Conservation (phyloP, 1,284 basidiomycete species). For the Boletus smithii region DNA sequence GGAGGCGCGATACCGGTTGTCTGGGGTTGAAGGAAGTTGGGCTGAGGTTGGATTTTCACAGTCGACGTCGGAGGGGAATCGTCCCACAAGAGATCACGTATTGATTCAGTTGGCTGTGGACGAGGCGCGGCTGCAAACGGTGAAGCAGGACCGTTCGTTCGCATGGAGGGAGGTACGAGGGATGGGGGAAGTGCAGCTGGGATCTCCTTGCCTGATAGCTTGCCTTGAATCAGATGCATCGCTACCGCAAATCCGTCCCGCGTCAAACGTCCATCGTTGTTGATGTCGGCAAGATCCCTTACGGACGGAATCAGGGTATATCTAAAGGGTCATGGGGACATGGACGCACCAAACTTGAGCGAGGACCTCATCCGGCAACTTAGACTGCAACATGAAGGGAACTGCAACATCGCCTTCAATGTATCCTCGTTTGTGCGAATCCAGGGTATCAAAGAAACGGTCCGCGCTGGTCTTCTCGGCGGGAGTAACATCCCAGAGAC, state of each 20-base stretch:
- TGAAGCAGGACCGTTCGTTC: conserved; percentile 36
- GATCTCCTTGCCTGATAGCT: conserved; percentile 80
- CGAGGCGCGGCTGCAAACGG: conserved; percentile 36
- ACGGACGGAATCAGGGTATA: conserved; percentile 11
- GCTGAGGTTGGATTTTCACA: conserved; percentile 34
- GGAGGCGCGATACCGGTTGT: conserved; percentile 17
- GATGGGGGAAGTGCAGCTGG: conserved; percentile 70
- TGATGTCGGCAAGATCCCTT: conserved; percentile 93
- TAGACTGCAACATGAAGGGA: conserved; percentile 93
- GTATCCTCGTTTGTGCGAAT: conserved; percentile 71
- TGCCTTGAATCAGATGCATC: conserved; percentile 90
- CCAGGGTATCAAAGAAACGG: conserved; percentile 81
- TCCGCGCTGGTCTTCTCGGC: conserved; percentile 82
- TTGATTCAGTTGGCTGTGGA: conserved; percentile 37
- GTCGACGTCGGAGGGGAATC: conserved; percentile 59
- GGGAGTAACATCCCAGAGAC: conserved; percentile 81
- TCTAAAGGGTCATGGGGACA: background rate
- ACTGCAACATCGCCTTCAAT: conserved; percentile 95
- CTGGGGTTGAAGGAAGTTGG: conserved; percentile 39
- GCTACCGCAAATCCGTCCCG: conserved; percentile 96
- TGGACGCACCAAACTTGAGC: conserved; percentile 84
- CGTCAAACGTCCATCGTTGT: conserved; percentile 84
- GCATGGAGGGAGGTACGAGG: conserved; percentile 81
- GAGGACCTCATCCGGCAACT: conserved; percentile 78
- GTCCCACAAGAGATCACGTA: conserved; percentile 55